Conservation (phyloP, 176 grass and related monocot species). For the Tillandsia fasciculata region DNA sequence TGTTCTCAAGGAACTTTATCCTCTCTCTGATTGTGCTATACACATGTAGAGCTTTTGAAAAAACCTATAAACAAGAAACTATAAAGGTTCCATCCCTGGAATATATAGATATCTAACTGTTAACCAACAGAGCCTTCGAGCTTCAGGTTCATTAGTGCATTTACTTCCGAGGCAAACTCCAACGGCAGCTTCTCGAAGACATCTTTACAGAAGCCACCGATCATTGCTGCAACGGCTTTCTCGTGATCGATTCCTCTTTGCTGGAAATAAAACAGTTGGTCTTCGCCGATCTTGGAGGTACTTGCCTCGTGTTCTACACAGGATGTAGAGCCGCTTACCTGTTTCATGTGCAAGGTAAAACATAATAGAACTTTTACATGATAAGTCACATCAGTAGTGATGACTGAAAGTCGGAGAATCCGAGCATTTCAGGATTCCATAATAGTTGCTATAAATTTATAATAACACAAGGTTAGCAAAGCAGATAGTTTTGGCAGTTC, state of each 20-base stretch:
- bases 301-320: slow-evolving; percentile 93
- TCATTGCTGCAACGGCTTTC: slow-evolving; percentile 92
- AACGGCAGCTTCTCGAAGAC: slow-evolving; percentile 85
- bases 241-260: slow-evolving; percentile 95
- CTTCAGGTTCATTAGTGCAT: slow-evolving; percentile 93
- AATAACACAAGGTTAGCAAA: too few relatives aligned
- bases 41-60: too few relatives aligned
- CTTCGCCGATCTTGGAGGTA: slow-evolving; percentile 98
- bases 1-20: too few relatives aligned
- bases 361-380: background rate
- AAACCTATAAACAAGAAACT: too few relatives aligned
- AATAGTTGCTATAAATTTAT: too few relatives aligned
- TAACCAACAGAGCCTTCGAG: slow-evolving; percentile 94
- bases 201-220: slow-evolving; percentile 83
- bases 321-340: slow-evolving; percentile 66
- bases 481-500: too few relatives aligned
- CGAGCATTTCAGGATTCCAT: background rate
- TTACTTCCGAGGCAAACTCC: slow-evolving; percentile 83
- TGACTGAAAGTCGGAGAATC: background rate
- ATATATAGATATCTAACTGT: slow-evolving; percentile 1
- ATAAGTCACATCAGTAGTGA: background rate
- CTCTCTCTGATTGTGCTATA: too few relatives aligned
- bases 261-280: slow-evolving; percentile 97
- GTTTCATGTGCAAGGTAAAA: slow-evolving; percentile 20
- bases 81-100: too few relatives aligned